Percentiles rank a stretch among this genome's conserved stretches.
phyloP scores from a whole-genome alignment of 768 basidiomycete species.

The Tricholoma sp. region DNA sequence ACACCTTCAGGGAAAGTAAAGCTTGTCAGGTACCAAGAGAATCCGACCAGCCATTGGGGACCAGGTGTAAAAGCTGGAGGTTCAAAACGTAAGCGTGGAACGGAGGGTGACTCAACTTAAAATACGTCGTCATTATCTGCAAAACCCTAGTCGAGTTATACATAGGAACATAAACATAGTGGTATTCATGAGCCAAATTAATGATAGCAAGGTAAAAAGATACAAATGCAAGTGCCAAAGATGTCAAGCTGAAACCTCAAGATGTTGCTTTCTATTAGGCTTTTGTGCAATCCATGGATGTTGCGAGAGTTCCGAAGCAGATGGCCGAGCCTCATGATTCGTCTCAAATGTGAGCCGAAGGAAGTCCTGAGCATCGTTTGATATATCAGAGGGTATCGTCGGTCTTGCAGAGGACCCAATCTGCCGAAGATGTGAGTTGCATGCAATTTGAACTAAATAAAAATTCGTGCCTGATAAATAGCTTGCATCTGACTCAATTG shows the following conservation, averaged over 20 bases:
- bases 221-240: background rate
- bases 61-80: constrained; percentile 63
- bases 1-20: constrained; percentile 63
- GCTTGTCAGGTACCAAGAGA: constrained; percentile 85
- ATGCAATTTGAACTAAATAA: background rate
- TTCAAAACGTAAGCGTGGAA: constrained; percentile 37
- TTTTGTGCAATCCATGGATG: constrained; percentile 67
- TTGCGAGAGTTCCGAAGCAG: constrained; percentile 68
- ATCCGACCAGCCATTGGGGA: constrained; percentile 92
- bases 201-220: background rate
- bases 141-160: background rate
- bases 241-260: constrained; percentile 5
- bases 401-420: constrained; percentile 91
- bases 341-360: constrained; percentile 83
- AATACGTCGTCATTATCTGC: background rate
- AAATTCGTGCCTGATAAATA: constrained; percentile 77
- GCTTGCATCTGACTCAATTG: constrained; percentile 99
- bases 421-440: constrained; percentile 31
- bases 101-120: constrained; percentile 14
- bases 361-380: constrained; percentile 83
- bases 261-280: constrained; percentile 14
- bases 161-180: background rate
- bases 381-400: constrained; percentile 86
- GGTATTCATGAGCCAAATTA: background rate
- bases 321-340: constrained; percentile 74